Evolutionary conservation across 345 rosid genomes (phyloP).

Genomic region (Eucalyptus lansdowneana): DNA sequence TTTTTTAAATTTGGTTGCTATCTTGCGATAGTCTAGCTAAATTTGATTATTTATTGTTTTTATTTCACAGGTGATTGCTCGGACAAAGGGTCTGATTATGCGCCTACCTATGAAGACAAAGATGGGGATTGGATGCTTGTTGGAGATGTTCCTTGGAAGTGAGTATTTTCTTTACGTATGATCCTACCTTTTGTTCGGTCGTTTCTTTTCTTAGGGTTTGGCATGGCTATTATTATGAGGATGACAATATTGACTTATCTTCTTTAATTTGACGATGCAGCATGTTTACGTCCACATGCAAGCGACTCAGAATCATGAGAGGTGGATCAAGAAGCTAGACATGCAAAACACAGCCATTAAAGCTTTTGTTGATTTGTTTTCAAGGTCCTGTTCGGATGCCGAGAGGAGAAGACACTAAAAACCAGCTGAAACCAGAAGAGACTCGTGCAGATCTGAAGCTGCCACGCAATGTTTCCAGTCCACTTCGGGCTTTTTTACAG

Average conservation of each 20-base stretch:
- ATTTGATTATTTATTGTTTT: neutral
- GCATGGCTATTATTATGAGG: neutral
- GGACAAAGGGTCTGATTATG: constrained; percentile 51
- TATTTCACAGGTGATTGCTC: constrained; percentile 25
- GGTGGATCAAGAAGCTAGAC: constrained; percentile 20
- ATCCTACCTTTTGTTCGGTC: neutral
- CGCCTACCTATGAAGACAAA: constrained; percentile 72
- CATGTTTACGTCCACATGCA: constrained; percentile 54
- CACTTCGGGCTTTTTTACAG: neutral
- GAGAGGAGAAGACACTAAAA: neutral
- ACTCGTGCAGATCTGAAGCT: neutral
- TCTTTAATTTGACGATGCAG: constrained; percentile 5
- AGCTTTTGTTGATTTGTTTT: neutral
- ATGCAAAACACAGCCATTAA: neutral
- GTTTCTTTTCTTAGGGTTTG: neutral
- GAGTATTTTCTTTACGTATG: neutral
- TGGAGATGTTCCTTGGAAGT: constrained; percentile 81
- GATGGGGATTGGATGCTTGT: constrained; percentile 91
- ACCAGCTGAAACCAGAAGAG: neutral
- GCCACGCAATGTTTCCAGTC: neutral
- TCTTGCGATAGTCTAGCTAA: neutral
- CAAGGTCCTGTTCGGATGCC: neutral
- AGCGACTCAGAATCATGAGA: constrained; percentile 58
- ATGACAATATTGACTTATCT: neutral
- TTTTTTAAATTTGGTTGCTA: neutral